Base-by-base conservation (phyloP, 129 eudicot genomes). In the Saussurea involucrata region DNA sequence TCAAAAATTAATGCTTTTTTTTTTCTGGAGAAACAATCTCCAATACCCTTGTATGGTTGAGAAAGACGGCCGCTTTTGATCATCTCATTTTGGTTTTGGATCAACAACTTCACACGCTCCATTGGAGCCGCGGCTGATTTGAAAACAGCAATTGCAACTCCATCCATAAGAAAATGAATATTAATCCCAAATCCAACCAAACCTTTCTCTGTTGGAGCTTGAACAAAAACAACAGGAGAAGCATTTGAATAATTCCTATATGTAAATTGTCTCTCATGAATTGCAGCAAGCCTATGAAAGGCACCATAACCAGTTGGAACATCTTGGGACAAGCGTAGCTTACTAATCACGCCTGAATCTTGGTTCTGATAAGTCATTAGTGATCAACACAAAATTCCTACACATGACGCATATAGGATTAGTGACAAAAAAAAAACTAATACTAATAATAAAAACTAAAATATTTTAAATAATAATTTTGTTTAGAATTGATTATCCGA, bases 61-160 rank as follows among this genome's bases (percentile, higher is more conserved):
- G 88, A 72, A 49, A 87, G 91, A 21, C 91, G 82, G 13, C 87
- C 92, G 46, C 70, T 25, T 68, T 85, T 85, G 66, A 88, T 71
- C 92, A 88, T 82, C 68, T 88, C 92, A 71, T 85, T 87, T 88
- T 88, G 92, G 74, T 88, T 88, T 68, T 85, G 92, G 73, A 88
- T 85, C 84, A 88, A 70, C 75, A 88, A 87, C 40, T 87, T 87
- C 42, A 87, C 91, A 42, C 88, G 86, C 81, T 87, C 88, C 8
- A 87, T 84, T 17, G 90, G 88, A 68, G 89, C 89, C 65, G 89
- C 86, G 60, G 84, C 86, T 2, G 89, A 28, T 78, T 86, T 86
- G 24, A 86, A 86, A 67, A 86, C 86, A 7, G 89, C 81, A 44
- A 79, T 86, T 3, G 89, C 78, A 65, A 86, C 89, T 69, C 89